Evolutionary conservation across 2,329 filamentous ascomycete genomes (phyloP).

Genomic region (Gliomastix tumulicola): DNA sequence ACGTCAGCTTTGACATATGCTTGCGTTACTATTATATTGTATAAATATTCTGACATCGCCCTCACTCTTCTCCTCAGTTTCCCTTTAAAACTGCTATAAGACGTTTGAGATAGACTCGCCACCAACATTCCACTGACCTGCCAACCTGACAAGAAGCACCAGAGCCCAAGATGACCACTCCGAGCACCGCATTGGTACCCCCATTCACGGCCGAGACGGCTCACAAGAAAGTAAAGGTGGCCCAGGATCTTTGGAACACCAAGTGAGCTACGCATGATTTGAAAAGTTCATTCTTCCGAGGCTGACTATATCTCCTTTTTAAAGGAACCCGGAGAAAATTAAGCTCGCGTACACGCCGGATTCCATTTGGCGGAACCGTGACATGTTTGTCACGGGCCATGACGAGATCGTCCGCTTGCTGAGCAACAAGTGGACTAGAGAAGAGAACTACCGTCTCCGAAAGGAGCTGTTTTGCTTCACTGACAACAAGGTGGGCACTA

Average conservation of each 20-base stretch:
- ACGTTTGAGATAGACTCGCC: too few relatives aligned
- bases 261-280: conserved; percentile 46
- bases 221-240: conserved; percentile 70
- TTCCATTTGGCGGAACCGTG: conserved; percentile 76
- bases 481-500: conserved; percentile 46
- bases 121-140: too few relatives aligned
- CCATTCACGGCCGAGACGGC: conserved; percentile 72
- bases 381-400: conserved; percentile 61
- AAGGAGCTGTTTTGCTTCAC: conserved; percentile 80
- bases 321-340: conserved; percentile 56
- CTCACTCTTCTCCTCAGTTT: too few relatives aligned
- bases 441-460: conserved; percentile 65
- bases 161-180: too few relatives aligned
- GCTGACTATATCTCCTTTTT: background rate
- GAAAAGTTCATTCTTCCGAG: background rate
- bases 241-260: conserved; percentile 79
- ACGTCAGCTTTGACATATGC: too few relatives aligned
- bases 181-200: too few relatives aligned
- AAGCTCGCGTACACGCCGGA: conserved; percentile 69
- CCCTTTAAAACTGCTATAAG: too few relatives aligned
- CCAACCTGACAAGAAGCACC: too few relatives aligned
- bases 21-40: too few relatives aligned
- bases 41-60: too few relatives aligned
- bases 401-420: conserved; percentile 63
- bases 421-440: conserved; percentile 65